Percentiles rank a stretch among this genome's conserved stretches.
Evolutionary conservation across 108 stramenopile genomes (phyloP).

Genomic region (Discostella pseudostelligera): DNA sequence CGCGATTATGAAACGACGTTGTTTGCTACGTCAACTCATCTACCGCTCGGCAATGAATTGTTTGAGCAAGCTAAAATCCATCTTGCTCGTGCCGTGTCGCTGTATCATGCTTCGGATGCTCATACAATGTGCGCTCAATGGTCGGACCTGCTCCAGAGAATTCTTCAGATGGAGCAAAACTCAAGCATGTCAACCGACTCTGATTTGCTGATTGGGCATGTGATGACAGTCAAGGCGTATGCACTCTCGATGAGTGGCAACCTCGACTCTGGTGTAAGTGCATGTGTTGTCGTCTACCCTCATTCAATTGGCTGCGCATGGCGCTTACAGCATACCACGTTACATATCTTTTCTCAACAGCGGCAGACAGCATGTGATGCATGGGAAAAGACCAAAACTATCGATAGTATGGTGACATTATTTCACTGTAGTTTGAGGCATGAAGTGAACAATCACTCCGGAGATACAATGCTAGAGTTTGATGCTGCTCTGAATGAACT

Average conservation of each 20-base stretch:
- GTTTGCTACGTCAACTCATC: slow-evolving; percentile 17
- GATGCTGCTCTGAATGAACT: slow-evolving; percentile 43
- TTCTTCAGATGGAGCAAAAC: slow-evolving; percentile 6
- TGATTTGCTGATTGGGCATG: slow-evolving; percentile 18
- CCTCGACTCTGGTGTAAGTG: slow-evolving; percentile 23
- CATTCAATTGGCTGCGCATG: neutral
- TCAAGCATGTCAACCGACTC: neutral
- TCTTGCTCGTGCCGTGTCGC: slow-evolving; percentile 34
- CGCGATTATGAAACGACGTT: slow-evolving; percentile 12
- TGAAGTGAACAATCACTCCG: slow-evolving; percentile 24
- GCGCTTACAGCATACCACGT: neutral
- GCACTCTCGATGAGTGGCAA: slow-evolving; percentile 40
- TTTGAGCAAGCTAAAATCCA: slow-evolving; percentile 20
- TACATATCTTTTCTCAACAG: neutral
- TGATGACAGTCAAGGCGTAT: slow-evolving; percentile 32
- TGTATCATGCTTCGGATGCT: slow-evolving; percentile 29
- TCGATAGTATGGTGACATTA: slow-evolving; percentile 31
- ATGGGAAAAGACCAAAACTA: slow-evolving; percentile 35
- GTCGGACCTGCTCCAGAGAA: slow-evolving; percentile 26
- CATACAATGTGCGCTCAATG: slow-evolving; percentile 26
- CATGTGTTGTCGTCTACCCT: too few species aligned
- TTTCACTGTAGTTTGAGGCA: slow-evolving; percentile 41
- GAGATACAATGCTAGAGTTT: slow-evolving; percentile 39
- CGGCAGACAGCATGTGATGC: slow-evolving; percentile 32
- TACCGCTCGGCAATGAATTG: slow-evolving; percentile 12